Percentiles rank a stretch among this genome's conserved stretches.
Evolutionary conservation across 1,284 basidiomycete genomes (phyloP).

Genomic region (Ustilago vetiveriae): DNA sequence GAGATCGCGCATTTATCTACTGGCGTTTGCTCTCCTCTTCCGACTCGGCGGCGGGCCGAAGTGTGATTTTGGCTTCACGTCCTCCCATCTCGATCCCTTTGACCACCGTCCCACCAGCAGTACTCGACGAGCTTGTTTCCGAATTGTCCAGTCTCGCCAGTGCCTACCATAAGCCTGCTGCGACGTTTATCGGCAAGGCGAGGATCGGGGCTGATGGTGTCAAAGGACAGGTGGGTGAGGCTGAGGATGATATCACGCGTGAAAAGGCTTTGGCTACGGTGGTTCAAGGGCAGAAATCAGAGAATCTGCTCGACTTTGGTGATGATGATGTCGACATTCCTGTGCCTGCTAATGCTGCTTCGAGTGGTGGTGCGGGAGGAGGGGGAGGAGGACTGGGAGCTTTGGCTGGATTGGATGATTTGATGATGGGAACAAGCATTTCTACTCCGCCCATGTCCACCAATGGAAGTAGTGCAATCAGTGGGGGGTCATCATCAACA

Average conservation of each 20-base stretch:
- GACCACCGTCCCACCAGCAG: conserved; percentile 85
- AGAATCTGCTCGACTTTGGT: conserved; percentile 65
- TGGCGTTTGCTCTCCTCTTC: conserved; percentile 88
- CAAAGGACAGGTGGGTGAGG: conserved; percentile 18
- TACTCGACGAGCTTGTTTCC: conserved; percentile 87
- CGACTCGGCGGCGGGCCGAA: conserved; percentile 89
- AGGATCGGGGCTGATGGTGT: conserved; percentile 59
- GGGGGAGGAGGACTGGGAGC: conserved; percentile 49
- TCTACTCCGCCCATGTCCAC: conserved; percentile 9
- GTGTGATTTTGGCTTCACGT: conserved; percentile 87
- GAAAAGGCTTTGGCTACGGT: conserved; percentile 70
- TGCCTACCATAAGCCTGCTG: conserved; percentile 92
- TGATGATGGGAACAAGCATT: conserved; percentile 42
- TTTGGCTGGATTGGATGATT: conserved; percentile 56
- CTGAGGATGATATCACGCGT: conserved; percentile 57
- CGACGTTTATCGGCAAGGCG: conserved; percentile 69
- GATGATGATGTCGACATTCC: conserved; percentile 56
- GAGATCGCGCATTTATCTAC: conserved; percentile 95
- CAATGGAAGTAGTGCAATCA: conserved; percentile 2
- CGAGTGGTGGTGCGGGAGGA: background rate
- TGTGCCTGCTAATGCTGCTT: background rate
- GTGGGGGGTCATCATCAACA: background rate
- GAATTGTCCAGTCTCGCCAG: conserved; percentile 79
- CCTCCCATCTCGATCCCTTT: conserved; percentile 92
- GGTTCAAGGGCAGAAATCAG: conserved; percentile 63